phyloP scores from a whole-genome alignment of 2,329 filamentous ascomycete species.

The Arthrobotrys sinensis region DNA sequence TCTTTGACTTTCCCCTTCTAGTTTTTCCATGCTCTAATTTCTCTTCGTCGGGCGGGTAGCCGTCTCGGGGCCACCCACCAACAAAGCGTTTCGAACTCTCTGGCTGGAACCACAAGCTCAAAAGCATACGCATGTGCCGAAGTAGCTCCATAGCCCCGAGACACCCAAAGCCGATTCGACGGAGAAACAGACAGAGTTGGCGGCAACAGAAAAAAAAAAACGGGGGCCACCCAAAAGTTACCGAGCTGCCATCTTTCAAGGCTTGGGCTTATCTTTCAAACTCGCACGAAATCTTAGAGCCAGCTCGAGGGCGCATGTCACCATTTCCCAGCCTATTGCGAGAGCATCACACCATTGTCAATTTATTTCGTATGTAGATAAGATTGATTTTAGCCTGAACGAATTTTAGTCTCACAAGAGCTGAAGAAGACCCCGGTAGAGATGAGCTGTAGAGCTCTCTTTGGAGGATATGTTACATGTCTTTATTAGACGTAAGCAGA shows the following conservation, averaged over 20 bases:
- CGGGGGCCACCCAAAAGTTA: background rate
- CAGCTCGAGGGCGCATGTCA: constrained; percentile 41
- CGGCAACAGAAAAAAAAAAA: constrained; percentile 23
- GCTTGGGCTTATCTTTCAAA: constrained; percentile 27
- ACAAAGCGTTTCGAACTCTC: constrained; percentile 23
- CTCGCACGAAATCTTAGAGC: constrained; percentile 36
- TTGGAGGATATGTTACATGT: constrained; percentile 24
- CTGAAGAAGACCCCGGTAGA: constrained; percentile 38
- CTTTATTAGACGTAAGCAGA: constrained; percentile 35
- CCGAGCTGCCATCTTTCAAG: constrained; percentile 12
- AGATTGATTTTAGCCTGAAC: constrained; percentile 59
- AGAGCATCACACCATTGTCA: constrained; percentile 60
- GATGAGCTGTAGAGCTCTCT: constrained; percentile 45
- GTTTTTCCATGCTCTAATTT: constrained; percentile 17
- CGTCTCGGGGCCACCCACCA: constrained; percentile 53
- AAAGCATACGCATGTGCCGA: constrained; percentile 54
- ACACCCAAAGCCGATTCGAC: constrained; percentile 34
- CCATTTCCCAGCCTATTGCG: constrained; percentile 57
- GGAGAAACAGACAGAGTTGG: constrained; percentile 9
- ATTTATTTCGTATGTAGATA: constrained; percentile 38
- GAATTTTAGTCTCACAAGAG: constrained; percentile 32
- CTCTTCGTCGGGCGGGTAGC: constrained; percentile 37
- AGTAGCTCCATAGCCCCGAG: constrained; percentile 57
- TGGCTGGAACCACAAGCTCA: constrained; percentile 21
- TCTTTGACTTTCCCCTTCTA: constrained; percentile 51